These are phyloP conservation scores for Xylaria sp. DNA, from an alignment of 495 filamentous ascomycete genomes.

Conservation along the genomic window DNA sequence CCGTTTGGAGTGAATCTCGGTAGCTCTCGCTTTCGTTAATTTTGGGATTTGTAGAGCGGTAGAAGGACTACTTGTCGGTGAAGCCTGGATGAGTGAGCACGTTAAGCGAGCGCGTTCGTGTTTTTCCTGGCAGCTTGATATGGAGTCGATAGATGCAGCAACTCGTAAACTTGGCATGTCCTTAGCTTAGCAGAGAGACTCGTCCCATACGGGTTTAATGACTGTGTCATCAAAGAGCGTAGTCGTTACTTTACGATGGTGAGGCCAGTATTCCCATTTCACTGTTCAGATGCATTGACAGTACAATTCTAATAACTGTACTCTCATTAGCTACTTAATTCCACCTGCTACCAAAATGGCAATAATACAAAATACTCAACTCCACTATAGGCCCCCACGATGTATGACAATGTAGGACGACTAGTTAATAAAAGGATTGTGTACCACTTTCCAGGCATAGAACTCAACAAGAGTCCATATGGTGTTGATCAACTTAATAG, in stretches of 20 bases:
- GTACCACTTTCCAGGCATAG: slow-evolving; percentile 30
- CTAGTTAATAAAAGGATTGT: slow-evolving; percentile 24
- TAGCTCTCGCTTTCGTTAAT: slow-evolving; percentile 31
- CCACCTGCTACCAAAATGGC: too few relatives aligned
- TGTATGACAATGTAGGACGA: slow-evolving; percentile 24
- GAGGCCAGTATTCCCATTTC: slow-evolving; percentile 47
- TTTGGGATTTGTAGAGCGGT: slow-evolving; percentile 25
- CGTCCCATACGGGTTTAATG: slow-evolving; percentile 51
- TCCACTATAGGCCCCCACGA: slow-evolving; percentile 24
- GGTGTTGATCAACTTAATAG: slow-evolving; percentile 31
- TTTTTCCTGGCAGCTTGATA: slow-evolving; percentile 36
- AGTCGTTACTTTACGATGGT: slow-evolving; percentile 48
- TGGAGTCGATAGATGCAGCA: slow-evolving; percentile 12
- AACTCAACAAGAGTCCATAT: slow-evolving; percentile 31
- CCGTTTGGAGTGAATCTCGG: slow-evolving; percentile 36
- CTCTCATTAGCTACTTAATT: slow-evolving; percentile 21
- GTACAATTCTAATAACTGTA: slow-evolving; percentile 32
- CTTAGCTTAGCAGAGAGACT: slow-evolving; percentile 46
- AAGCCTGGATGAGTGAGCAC: slow-evolving; percentile 46
- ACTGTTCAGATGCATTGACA: slow-evolving; percentile 33
- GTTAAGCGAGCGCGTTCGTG: slow-evolving; percentile 44
- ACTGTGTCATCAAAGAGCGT: slow-evolving; percentile 54
- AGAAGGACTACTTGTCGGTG: slow-evolving; percentile 45
- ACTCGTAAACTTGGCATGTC: slow-evolving; percentile 51
- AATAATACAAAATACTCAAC: slow-evolving; percentile 27